These are phyloP conservation scores for Fulvia fulva DNA, from an alignment of 2,329 filamentous ascomycete genomes.

Conservation along the genomic window DNA sequence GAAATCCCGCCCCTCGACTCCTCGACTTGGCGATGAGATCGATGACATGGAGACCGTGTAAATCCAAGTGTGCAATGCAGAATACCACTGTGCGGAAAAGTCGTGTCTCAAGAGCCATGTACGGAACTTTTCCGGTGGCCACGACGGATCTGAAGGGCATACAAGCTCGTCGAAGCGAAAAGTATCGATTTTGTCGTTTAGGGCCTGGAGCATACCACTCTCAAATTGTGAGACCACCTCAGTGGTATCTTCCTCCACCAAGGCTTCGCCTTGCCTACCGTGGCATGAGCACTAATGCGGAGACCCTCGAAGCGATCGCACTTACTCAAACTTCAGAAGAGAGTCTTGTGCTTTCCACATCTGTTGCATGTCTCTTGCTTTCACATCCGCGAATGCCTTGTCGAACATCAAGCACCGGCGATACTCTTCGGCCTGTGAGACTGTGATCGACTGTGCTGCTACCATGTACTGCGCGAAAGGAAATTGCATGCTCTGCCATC, in stretches of 20 bases:
- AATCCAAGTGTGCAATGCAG: not conserved
- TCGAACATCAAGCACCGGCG: conserved; percentile 4
- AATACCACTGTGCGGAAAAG: not conserved
- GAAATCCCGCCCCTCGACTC: not conserved
- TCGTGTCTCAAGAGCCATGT: not conserved
- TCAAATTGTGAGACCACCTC: not conserved
- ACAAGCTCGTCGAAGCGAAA: not conserved
- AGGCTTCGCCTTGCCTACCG: not conserved
- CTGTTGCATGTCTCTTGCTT: conserved; percentile 6
- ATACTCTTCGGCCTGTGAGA: conserved; percentile 2
- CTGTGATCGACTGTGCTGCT: conserved; percentile 3
- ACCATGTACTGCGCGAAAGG: conserved; percentile 5
- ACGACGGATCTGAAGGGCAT: not conserved
- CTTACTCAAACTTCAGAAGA: conserved; percentile 10
- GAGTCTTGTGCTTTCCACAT: conserved; percentile 4
- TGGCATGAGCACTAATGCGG: not conserved
- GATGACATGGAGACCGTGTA: not conserved
- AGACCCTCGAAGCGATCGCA: not conserved
- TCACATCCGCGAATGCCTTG: conserved; percentile 5
- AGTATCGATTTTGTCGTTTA: not conserved
- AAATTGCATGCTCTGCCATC: conserved; percentile 3
- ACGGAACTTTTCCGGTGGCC: not conserved
- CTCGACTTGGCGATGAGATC: not conserved
- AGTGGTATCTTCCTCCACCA: too few species aligned
- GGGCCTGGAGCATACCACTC: not conserved